phyloP scores from a whole-genome alignment of 2,329 filamentous ascomycete genomes.

The Fusarium sp. region DNA sequence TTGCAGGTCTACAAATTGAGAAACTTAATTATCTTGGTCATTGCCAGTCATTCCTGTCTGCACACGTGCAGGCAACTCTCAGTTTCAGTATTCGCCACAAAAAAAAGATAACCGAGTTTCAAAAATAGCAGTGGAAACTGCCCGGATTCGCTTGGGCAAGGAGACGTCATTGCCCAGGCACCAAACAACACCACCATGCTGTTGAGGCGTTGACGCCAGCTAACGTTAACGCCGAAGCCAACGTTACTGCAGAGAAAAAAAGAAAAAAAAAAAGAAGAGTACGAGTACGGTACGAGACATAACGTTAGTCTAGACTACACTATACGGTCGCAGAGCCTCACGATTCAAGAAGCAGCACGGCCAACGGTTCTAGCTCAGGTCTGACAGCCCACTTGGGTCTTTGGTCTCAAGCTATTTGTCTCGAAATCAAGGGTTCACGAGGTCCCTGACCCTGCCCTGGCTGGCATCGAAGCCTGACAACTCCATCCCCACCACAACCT shows the following conservation, averaged over 20 bases:
- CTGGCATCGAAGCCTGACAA: conserved; percentile 28
- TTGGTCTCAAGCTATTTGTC: conserved; percentile 19
- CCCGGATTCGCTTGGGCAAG: conserved; percentile 3
- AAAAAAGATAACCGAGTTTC: conserved; percentile 30
- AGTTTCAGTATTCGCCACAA: conserved; percentile 34
- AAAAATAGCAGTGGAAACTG: conserved; percentile 18
- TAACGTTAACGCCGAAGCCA: conserved; percentile 12
- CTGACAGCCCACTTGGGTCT: conserved; percentile 22
- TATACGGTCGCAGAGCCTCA: conserved; percentile 44
- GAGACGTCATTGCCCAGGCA: conserved; percentile 42
- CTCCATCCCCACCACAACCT: conserved; percentile 22
- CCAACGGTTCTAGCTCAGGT: conserved; percentile 29
- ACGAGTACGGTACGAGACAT: not conserved
- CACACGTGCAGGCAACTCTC: not conserved
- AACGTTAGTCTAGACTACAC: conserved; percentile 8
- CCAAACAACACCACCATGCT: conserved; percentile 18
- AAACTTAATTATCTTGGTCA: conserved; percentile 10
- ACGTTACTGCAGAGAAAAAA: conserved; percentile 18
- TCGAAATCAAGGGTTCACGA: conserved; percentile 30
- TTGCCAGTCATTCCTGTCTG: conserved; percentile 8
- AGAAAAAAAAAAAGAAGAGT: not conserved
- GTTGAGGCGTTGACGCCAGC: not conserved
- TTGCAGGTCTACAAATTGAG: not conserved
- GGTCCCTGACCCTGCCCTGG: conserved; percentile 24
- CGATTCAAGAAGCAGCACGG: conserved; percentile 32